Evolutionary conservation across 2,329 filamentous ascomycete species (phyloP), one percentile per base, ranked within the genome.

Genomic region (Penicillium sp.): DNA sequence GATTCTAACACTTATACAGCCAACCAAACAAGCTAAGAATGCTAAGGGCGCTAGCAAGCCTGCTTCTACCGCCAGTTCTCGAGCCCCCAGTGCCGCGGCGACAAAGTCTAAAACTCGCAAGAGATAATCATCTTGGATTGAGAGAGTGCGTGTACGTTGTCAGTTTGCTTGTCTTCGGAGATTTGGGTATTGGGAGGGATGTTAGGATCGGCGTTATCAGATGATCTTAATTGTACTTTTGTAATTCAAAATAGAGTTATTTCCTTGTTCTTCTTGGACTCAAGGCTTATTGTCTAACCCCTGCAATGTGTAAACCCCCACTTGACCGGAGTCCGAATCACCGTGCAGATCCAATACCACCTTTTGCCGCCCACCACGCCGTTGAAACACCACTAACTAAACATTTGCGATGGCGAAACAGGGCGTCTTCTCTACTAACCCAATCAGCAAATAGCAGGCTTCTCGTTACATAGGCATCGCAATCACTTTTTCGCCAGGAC

Each of bases 1-100:
- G 23, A 27, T 40, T 16, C 48, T 51, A 51, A 65, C 50, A 35
- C 46, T 44, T 60, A 63, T 46, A n/a, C 43, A 29, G 61, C 70
- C 97, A 92, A 96, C 97, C 75, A 97, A 97, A 78, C 86, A 90
- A 48, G 83, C 97, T 44, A 94, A 97, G 64, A 90, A 87, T 43
- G 85, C 96, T 68, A 97, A 97, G 47, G 80, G 77, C 48, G 85
- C 81, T 54, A 89, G 84, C 75, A 94, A 92, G 72, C 82, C 84
- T 46, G 89, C 84, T 53, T 94, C 91, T 1, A 83, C 87, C 4
- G 81, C 86, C 5, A 89, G 87, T 0, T 97, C 92, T 7, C 84
- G 94, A 59, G 92, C 92, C 14, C 93, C 88, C 5, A 97, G 94
- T 70, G 91, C 97, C 26, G 85, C 84, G 30, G 75, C 79, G 64